Conservation (phyloP, 179 eudicot species). For the Spergularia azorica region DNA sequence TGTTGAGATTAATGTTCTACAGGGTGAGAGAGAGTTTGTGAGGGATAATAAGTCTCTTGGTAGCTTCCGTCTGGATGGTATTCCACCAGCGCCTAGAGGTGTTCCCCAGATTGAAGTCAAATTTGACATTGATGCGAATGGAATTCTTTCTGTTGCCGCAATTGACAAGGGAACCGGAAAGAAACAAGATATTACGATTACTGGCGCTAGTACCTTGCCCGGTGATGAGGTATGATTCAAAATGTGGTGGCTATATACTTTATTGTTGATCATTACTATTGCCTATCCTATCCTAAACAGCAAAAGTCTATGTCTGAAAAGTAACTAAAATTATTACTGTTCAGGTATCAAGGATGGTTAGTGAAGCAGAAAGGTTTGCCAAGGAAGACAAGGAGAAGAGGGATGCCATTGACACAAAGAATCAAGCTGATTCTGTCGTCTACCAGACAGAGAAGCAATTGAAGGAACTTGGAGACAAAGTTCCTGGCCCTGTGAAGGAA, state of each 20-base stretch:
- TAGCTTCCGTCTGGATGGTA: slow-evolving; percentile 94
- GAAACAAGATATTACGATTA: slow-evolving; percentile 94
- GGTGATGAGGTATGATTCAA: slow-evolving; percentile 68
- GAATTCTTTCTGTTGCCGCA: slow-evolving; percentile 89
- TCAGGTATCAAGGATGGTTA: slow-evolving; percentile 89
- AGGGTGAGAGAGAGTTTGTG: slow-evolving; percentile 94
- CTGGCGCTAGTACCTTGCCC: slow-evolving; percentile 95
- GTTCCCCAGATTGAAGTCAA: slow-evolving; percentile 98
- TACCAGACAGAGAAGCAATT: slow-evolving; percentile 97
- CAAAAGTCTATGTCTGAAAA: neutral
- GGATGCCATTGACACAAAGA: slow-evolving; percentile 91
- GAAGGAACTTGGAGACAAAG: slow-evolving; percentile 94
- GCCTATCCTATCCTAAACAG: too few species aligned
- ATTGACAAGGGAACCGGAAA: slow-evolving; percentile 91
- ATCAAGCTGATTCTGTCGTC: slow-evolving; percentile 91
- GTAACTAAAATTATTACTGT: neutral
- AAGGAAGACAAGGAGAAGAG: slow-evolving; percentile 98
- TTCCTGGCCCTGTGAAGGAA: slow-evolving; percentile 82
- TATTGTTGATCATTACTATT: neutral
- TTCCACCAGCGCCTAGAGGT: slow-evolving; percentile 99
- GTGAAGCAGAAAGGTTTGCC: slow-evolving; percentile 81
- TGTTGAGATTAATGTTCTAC: slow-evolving; percentile 94
- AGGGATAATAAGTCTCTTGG: slow-evolving; percentile 95
- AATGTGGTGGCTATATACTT: neutral
- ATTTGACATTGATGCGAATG: slow-evolving; percentile 92